Percentiles rank a stretch among this genome's conserved stretches.
Conservation (phyloP, 73 alveolate genomes). For the Paramecium sexaurelia region DNA sequence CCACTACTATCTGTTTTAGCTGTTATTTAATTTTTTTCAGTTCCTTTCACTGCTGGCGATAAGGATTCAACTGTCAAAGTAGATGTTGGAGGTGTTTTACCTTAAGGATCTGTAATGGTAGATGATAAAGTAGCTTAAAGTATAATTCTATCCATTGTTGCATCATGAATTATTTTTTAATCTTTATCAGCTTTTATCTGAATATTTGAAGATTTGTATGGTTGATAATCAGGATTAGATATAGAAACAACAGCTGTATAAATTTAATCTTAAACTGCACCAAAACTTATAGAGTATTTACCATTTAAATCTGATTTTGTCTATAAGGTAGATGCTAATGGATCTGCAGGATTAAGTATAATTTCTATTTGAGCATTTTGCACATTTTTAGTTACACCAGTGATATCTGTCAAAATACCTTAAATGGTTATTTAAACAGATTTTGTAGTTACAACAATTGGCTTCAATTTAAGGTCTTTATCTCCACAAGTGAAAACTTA, state of each 20-base stretch:
- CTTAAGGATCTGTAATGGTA: not conserved
- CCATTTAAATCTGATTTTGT: constrained; percentile 39
- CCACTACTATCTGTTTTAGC: not conserved
- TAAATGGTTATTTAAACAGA: constrained; percentile 12
- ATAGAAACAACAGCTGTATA: not conserved
- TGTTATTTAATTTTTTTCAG: not conserved
- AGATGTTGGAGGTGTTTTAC: not conserved
- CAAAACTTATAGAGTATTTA: constrained; percentile 19
- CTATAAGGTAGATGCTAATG: not conserved
- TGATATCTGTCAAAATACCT: not conserved
- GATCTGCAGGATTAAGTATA: constrained; percentile 14
- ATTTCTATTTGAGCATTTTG: not conserved
- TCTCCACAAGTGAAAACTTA: constrained; percentile 18
- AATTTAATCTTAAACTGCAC: constrained; percentile 1
- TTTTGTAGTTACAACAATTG: not conserved
- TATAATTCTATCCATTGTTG: not conserved
- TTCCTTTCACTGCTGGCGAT: constrained; percentile 20
- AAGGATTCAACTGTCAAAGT: not conserved
- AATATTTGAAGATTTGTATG: not conserved
- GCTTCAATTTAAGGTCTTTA: not conserved
- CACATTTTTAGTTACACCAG: not conserved
- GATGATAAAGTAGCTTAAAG: not conserved
- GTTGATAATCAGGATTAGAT: not conserved
- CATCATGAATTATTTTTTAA: not conserved
- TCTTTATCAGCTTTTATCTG: not conserved